A percentile compares a stretch with the other conserved stretches of the same genome.
Evolutionary conservation across 2,329 filamentous ascomycete species (phyloP).

Genomic region (Metarhizium album): DNA sequence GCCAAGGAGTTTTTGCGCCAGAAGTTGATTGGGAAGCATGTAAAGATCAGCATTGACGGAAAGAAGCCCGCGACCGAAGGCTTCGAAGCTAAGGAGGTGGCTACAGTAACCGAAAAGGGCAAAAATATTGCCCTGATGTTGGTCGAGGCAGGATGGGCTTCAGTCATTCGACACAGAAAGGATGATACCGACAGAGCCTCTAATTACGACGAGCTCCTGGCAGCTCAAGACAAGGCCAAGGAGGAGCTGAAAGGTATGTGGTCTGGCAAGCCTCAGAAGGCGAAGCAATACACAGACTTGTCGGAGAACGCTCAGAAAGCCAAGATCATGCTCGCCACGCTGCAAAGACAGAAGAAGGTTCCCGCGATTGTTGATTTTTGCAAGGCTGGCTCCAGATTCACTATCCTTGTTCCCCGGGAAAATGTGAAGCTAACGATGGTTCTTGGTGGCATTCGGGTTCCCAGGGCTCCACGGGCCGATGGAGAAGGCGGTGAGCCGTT

Average conservation of each 20-base stretch:
- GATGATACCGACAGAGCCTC: slow-evolving; percentile 90
- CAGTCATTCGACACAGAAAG: slow-evolving; percentile 88
- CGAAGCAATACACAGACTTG: slow-evolving; percentile 75
- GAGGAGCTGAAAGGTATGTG: slow-evolving; percentile 89
- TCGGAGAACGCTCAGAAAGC: slow-evolving; percentile 91
- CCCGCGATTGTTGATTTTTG: slow-evolving; percentile 94
- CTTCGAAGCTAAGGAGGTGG: slow-evolving; percentile 91
- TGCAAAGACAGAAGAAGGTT: slow-evolving; percentile 85
- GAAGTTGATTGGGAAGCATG: slow-evolving; percentile 90
- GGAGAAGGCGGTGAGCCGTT: slow-evolving; percentile 81
- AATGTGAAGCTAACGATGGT: slow-evolving; percentile 93
- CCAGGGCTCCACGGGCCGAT: slow-evolving; percentile 67
- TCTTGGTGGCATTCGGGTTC: slow-evolving; percentile 83
- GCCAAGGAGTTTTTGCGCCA: slow-evolving; percentile 95
- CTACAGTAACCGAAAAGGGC: slow-evolving; percentile 70
- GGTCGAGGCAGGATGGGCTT: slow-evolving; percentile 88
- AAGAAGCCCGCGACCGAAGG: slow-evolving; percentile 82
- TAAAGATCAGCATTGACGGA: slow-evolving; percentile 80
- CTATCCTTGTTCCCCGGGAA: slow-evolving; percentile 81
- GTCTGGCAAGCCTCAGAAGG: slow-evolving; percentile 78
- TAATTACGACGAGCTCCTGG: slow-evolving; percentile 82
- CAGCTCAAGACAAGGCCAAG: slow-evolving; percentile 73
- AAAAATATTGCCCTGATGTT: slow-evolving; percentile 78
- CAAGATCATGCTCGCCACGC: slow-evolving; percentile 79
- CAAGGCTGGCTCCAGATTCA: slow-evolving; percentile 93